Evolutionary conservation across 805 yeast species (phyloP).

Genomic region (Torulaspora franciscae): DNA sequence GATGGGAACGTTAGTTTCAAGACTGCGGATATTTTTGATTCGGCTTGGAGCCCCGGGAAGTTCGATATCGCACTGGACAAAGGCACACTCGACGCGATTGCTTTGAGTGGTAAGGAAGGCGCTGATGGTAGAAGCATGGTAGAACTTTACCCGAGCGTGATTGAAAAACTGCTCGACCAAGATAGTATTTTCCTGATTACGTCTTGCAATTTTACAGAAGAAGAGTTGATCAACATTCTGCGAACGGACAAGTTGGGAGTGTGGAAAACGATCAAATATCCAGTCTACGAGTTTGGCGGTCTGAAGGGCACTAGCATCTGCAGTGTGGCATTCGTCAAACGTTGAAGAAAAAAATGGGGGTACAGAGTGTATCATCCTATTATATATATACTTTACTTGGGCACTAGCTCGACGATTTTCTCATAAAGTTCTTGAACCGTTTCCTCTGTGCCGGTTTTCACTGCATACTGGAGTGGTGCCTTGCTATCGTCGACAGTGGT

Average conservation of each 20-base stretch:
- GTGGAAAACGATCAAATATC: constrained; percentile 70
- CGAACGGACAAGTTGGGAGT: constrained; percentile 45
- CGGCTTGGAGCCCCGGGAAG: constrained; percentile 36
- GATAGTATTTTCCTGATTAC: constrained; percentile 71
- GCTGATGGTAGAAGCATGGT: constrained; percentile 44
- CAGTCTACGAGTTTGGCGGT: constrained; percentile 86
- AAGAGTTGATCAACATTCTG: constrained; percentile 58
- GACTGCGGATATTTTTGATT: constrained; percentile 63
- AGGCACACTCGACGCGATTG: constrained; percentile 96
- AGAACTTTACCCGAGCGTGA: constrained; percentile 58
- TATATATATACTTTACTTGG: constrained; percentile 12
- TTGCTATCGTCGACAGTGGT: constrained; percentile 60
- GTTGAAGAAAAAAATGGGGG: constrained; percentile 10
- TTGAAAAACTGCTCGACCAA: constrained; percentile 49
- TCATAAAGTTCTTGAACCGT: constrained; percentile 56
- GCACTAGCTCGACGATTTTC: constrained; percentile 18
- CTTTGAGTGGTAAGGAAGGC: constrained; percentile 60
- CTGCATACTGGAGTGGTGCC: constrained; percentile 75
- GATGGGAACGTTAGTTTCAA: constrained; percentile 46
- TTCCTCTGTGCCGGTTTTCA: constrained; percentile 62
- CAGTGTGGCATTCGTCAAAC: constrained; percentile 68
- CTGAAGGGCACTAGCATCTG: constrained; percentile 82
- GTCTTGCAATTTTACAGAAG: constrained; percentile 88
- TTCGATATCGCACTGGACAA: constrained; percentile 84
- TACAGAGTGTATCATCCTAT: constrained; percentile 9